Evolutionary conservation across 2,329 filamentous ascomycete species (phyloP), one percentile per base, ranked within the genome.

Genomic region (Cryphonectria carpinicola): DNA sequence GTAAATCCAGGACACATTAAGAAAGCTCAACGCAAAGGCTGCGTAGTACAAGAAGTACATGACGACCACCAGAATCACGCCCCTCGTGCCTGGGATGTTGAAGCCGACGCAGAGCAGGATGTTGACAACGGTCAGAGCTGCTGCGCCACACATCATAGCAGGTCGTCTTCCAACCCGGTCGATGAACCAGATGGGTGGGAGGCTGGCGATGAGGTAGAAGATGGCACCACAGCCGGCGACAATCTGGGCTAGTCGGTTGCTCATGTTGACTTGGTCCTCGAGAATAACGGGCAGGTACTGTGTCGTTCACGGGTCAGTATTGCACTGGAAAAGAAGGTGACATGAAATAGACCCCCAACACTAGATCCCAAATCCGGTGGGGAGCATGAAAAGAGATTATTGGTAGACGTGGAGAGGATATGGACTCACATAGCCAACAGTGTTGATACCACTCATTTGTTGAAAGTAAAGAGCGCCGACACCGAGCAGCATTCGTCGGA

Each of bases 21-120:
- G 39, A 22, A 66, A 72, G 32, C 67, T 70, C 35, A 69, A 56
- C 37, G 67, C 71, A 35, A 72, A 72, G 32, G 61, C 71, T 1
- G 71, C 68, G 37, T 72, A 72, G 65, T 68, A 72, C 22, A 72
- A 54, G 62, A 70, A 72, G 60, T 70, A 70, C 63, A 70, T 70
- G 43, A 66, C 64, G 25, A 70, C 68, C 22, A 65, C n/a, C 11
- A 65, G 25, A n/a, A 65, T 65, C 6, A 56, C 43, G 4, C 66
- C 66, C 14, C 28, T 35, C 5, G 39, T 68, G n/a, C 66, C 66
- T 1, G 66, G 66, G 6, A 63, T 54, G 4, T 68, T 68, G 66
- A 68, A 63, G n/a, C 66, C 66, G 13, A 68, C 66, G 32, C 68
- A 70, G 52, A 70, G 61, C 49, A 70, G 28, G 17, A 58, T 56